Percentiles rank a stretch among this genome's conserved stretches.
phyloP scores from a whole-genome alignment of 495 filamentous ascomycete species.

The Talaromyces liani region DNA sequence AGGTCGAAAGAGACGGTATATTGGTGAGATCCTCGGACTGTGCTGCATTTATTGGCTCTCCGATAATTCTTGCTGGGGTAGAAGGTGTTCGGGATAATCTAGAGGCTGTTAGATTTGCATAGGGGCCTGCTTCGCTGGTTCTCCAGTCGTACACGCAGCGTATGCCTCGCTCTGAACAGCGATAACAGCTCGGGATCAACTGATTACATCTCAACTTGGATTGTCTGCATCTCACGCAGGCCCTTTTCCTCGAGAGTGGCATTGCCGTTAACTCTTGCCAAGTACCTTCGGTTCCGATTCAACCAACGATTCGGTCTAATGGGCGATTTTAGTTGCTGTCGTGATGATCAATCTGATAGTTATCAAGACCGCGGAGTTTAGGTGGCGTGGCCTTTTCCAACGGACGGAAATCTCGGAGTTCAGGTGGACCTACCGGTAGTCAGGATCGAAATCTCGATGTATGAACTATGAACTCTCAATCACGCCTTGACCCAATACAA shows the following conservation, averaged over 20 bases:
- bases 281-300: not conserved
- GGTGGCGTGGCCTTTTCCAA: not conserved
- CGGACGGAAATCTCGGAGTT: conserved; percentile 7
- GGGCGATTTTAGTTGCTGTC: not conserved
- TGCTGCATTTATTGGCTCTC: not conserved
- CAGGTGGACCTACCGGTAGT: not conserved
- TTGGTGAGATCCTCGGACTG: not conserved
- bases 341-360: not conserved
- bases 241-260: conserved; percentile 7
- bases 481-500: not conserved
- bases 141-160: conserved; percentile 7
- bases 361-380: conserved; percentile 4
- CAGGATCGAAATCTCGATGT: not conserved
- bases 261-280: not conserved
- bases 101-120: not conserved
- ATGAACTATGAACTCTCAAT: not conserved
- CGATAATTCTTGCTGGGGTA: not conserved
- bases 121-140: not conserved
- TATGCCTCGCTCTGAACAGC: conserved; percentile 4
- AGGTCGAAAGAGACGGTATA: not conserved
- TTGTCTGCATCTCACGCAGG: conserved; percentile 7
- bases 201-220: conserved; percentile 8
- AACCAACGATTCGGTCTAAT: not conserved
- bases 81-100: not conserved
- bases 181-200: not conserved